Evolutionary conservation across 345 rosid species (phyloP), one percentile per base, ranked within the genome.

Genomic region (Crucihimalaya himalaica): DNA sequence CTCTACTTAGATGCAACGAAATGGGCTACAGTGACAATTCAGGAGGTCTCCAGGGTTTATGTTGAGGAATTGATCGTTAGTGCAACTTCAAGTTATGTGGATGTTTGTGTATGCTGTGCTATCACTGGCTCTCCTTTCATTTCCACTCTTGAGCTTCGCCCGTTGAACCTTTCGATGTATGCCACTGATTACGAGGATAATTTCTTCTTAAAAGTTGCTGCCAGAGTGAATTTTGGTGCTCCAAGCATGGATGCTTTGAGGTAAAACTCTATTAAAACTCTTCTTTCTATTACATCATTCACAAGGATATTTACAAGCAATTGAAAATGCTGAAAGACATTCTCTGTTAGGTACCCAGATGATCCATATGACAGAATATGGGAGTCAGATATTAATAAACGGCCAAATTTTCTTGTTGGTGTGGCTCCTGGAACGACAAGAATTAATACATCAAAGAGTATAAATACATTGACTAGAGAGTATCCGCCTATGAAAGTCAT

Each of bases 331-430:
- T 76, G 23, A 70, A 39, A 65, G 37, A 18, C 40, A 19, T 69
- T 63, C 73, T 55, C 39, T 78, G 73, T 68, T 84, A 96, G 98
- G 94, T 96, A 92, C 73, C 99, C 98, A 0, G 98, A 96, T 82
- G 99, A 96, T 80, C 97, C 98, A 2, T 96, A 92, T 64, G 99
- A 96, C 82, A 89, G 99, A 84, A 87, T 96, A 45, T 96, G 99
- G 99, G 91, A 85, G 54, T 96, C 99, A 5, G 99, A 96, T 82
- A 82, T 87, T 23, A 86, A 72, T 18, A 90, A 70, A 78, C 85
- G 98, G 70, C 99, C 81, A 58, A 96, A 96, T 78, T 92, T 61
- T 75, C 94, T 90, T 51, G 99, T 96, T 8, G 99, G 89, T 23
- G 85, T 78, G 32, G 99, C 99, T 29, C 60, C 87, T 34, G 98